phyloP scores from a whole-genome alignment of 2,329 filamentous ascomycete species.

The Botrytis squamosa region DNA sequence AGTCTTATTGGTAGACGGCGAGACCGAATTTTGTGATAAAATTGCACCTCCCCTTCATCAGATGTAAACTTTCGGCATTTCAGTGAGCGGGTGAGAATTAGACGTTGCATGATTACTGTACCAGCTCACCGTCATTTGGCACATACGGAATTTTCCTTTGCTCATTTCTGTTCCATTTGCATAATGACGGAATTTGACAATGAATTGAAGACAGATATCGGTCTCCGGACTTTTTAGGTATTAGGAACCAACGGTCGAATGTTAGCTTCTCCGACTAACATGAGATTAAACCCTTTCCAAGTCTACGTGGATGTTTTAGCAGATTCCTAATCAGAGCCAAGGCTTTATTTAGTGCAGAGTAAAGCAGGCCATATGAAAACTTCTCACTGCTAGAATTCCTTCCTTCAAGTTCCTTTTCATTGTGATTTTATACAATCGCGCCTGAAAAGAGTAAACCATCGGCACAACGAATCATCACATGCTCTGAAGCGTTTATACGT shows the following conservation, averaged over 20 bases:
- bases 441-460: not conserved
- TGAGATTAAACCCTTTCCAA: not conserved
- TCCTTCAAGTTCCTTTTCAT: not conserved
- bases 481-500: not conserved
- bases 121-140: constrained; percentile 11
- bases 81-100: not conserved
- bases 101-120: constrained; percentile 1
- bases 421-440: not conserved
- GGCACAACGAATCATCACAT: not conserved
- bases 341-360: not conserved
- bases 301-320: not conserved
- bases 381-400: not conserved
- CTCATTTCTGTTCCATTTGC: not conserved
- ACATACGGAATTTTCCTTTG: not conserved
- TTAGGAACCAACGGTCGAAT: not conserved
- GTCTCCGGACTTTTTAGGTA: not conserved
- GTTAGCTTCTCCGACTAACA: not conserved
- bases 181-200: not conserved
- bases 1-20: constrained; percentile 7
- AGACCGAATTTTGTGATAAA: constrained; percentile 9
- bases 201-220: not conserved
- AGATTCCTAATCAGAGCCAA: not conserved
- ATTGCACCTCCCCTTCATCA: constrained; percentile 8
- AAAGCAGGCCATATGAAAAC: not conserved
- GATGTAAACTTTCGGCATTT: constrained; percentile 1